phyloP scores from a whole-genome alignment of 1,139 yeast species.

The Debaryomycetaceae sp. region DNA sequence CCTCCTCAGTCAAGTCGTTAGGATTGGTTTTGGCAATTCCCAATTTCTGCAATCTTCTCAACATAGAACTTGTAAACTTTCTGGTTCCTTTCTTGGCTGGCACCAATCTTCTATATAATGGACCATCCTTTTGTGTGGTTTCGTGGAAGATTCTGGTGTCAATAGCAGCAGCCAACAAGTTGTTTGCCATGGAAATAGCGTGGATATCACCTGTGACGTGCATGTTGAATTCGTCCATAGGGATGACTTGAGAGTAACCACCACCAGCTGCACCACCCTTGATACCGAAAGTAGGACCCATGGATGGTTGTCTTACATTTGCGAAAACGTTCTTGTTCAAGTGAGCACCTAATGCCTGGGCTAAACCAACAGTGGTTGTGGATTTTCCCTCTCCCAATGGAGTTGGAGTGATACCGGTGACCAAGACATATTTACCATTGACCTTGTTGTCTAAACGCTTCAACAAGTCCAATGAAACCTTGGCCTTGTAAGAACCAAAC shows the following conservation, averaged over 20 bases:
- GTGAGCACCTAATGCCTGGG: slow-evolving; percentile 95
- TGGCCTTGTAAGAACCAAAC: slow-evolving; percentile 90
- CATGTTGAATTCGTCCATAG: slow-evolving; percentile 99
- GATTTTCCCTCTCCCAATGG: slow-evolving; percentile 98
- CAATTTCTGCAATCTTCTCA: slow-evolving; percentile 71
- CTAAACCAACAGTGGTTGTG: slow-evolving; percentile 94
- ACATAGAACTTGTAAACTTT: slow-evolving; percentile 74
- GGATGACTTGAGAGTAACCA: slow-evolving; percentile 97
- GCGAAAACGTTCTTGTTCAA: slow-evolving; percentile 85
- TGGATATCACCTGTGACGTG: slow-evolving; percentile 98
- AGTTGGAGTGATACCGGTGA: slow-evolving; percentile 97
- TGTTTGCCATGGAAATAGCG: slow-evolving; percentile 94
- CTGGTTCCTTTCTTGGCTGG: slow-evolving; percentile 84
- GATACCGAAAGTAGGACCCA: slow-evolving; percentile 99
- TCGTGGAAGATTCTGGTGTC: slow-evolving; percentile 99
- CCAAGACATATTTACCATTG: slow-evolving; percentile 88
- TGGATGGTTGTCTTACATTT: slow-evolving; percentile 95
- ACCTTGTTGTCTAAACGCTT: slow-evolving; percentile 66
- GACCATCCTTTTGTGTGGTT: slow-evolving; percentile 84
- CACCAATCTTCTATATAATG: slow-evolving; percentile 81
- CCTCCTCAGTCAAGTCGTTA: slow-evolving; percentile 76
- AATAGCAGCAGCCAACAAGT: slow-evolving; percentile 93
- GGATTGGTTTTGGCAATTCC: slow-evolving; percentile 84
- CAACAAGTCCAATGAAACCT: slow-evolving; percentile 71
- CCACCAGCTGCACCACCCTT: slow-evolving; percentile 99